Base-by-base conservation (phyloP, 352 stramenopile genomes). In the Peronospora belbahrii region DNA sequence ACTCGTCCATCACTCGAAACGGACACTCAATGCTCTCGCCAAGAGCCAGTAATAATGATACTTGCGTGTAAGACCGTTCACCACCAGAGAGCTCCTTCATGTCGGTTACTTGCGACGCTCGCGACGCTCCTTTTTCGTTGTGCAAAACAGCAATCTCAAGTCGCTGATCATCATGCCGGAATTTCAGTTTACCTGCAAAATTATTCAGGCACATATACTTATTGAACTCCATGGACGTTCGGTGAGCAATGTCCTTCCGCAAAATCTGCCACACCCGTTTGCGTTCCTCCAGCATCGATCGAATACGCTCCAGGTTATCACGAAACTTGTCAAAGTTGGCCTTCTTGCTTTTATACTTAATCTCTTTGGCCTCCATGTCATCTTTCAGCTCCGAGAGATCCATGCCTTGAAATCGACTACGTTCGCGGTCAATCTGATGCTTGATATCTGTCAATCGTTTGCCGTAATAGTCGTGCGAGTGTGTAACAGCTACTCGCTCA, bases 1-100 rank as follows among this genome's bases (percentile, higher is more conserved):
- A 99, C 74, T 99, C 95, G 60, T 98, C 95, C 88, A 98, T 97
- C 27, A 98, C 89, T 49, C 95, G 83, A 62, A 98, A 98, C 13
- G 94, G 94, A 43, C 79, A 94, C 52, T 94, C 83, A 43, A 90
- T 91, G 56, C 77, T 89, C 55, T 93, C 69, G 4, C 82, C 94
- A 8, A 99, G 76, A 11, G 96, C 95, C 39, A 98, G 62, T 34
- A 99, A 70, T 31, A 99, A 66, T 19, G 95, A 94, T 24, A 99
- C 86, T 48, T 97, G 97, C 11, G 95, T 97, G 62, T 96, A 98
- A 47, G 77, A 96, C 10, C 94, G 74, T 77, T 99, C 96, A 15
- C 96, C 96, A 40, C 95, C 95, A n/a, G 84, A 96, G n/a, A 98
- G 70, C 41, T 96, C 84, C 68, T 97, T 97, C 65, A 98, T 96